These are phyloP conservation scores for Fusarium sp. DNA, from an alignment of 2,329 filamentous ascomycete genomes.

Conservation along the genomic window DNA sequence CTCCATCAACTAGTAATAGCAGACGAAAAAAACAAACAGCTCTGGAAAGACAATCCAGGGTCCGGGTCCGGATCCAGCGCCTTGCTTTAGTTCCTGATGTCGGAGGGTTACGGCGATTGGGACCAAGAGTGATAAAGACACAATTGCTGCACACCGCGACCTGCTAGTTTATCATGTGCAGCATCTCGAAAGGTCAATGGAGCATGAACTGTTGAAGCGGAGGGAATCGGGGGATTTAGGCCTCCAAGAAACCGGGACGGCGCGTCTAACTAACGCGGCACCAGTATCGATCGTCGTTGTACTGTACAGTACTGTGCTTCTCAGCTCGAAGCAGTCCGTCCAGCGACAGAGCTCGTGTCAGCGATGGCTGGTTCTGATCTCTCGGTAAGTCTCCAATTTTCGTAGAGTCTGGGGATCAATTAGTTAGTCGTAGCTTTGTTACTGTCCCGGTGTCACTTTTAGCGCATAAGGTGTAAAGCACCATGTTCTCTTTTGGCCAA, in stretches of 20 bases:
- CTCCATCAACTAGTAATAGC: conserved; percentile 11
- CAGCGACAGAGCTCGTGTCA: conserved; percentile 39
- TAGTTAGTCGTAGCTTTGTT: conserved; percentile 28
- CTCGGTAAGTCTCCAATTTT: conserved; percentile 31
- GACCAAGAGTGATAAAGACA: conserved; percentile 1
- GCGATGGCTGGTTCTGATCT: conserved; percentile 44
- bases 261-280: conserved; percentile 26
- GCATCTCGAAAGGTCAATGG: conserved; percentile 19
- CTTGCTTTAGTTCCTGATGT: conserved; percentile 24
- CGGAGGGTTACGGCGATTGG: conserved; percentile 37
- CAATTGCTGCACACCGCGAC: conserved; percentile 12
- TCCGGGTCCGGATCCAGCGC: conserved; percentile 8
- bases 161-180: conserved; percentile 35
- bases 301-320: conserved; percentile 12
- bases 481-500: conserved; percentile 30
- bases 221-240: conserved; percentile 15
- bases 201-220: conserved; percentile 22
- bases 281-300: conserved; percentile 38
- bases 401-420: conserved; percentile 40
- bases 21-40: conserved; percentile 21
- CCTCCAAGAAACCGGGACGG: conserved; percentile 22
- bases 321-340: conserved; percentile 29
- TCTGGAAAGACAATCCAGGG: conserved; percentile 3
- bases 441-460: conserved; percentile 36
- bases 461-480: conserved; percentile 21